Evolutionary conservation across 768 basidiomycete genomes (phyloP), one percentile per base, ranked within the genome.

Genomic region (Psilocybe sp.): DNA sequence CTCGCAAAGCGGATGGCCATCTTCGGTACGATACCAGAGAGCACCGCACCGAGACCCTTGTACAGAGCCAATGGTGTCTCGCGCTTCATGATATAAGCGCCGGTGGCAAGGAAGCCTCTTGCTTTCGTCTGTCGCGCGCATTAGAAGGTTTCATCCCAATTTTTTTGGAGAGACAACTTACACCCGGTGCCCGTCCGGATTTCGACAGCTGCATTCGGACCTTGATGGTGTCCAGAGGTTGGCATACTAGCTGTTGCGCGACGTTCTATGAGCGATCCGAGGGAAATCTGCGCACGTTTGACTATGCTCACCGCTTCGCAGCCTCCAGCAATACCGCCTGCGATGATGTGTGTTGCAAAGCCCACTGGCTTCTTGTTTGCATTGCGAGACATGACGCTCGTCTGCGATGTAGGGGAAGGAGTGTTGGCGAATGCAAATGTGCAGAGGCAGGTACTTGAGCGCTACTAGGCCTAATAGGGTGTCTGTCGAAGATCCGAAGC

Each of bases 1-100:
- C 91, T 92, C 9, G 96, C 95, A 66, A 98, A 99, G 33, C 97
- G 89, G 64, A 94, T 98, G 42, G 93, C 93, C 97, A 99, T 99
- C 74, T 99, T 99, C 1, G 97, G 97, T 7, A 98, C 92, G 66
- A 99, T 99, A 10, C 97, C 97, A 10, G 91, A 87, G 40, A 96
- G 74, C 38, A 99, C 97, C 8, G 97, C 97, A 16, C 97, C 97
- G 34, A 99, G 82, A 54, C 95, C 97, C 66, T 99, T 99, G 81
- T 98, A 99, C 35, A 99, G 71, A 2, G 97, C 97, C 35, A 98
- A 78, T 0, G 93, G 92, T 2, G 95, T 95, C 72, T 99, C 97
- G 48, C 93, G 81, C 51, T 78, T 79, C 19, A 92, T 84, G 53
- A 99, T 99, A 65, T 87, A 83, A 10, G 79, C 70, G 2, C 92